These are phyloP conservation scores for Fusarium drepaniforme DNA, from an alignment of 2,329 filamentous ascomycete species.

Conservation along the genomic window DNA sequence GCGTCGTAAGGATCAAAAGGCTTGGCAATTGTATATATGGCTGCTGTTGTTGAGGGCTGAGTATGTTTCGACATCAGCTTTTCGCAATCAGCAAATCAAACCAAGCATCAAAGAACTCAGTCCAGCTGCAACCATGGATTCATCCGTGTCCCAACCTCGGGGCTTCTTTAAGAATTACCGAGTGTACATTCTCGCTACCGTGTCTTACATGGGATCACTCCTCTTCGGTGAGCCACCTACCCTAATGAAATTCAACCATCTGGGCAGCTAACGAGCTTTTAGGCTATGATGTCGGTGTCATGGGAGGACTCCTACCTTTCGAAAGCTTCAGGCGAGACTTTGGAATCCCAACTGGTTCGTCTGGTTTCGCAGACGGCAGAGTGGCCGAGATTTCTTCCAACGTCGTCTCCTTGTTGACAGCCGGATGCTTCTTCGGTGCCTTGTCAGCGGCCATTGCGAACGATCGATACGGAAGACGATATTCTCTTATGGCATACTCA, in stretches of 20 bases:
- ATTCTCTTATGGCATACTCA: conserved; percentile 2
- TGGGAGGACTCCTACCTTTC: not conserved
- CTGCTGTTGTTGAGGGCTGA: not conserved
- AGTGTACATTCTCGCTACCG: conserved; percentile 1
- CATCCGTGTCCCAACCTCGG: not conserved
- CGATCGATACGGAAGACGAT: conserved; percentile 3
- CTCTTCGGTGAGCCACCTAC: not conserved
- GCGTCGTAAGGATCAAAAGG: not conserved
- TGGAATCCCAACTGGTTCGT: not conserved
- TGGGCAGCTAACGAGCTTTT: not conserved
- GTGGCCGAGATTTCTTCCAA: not conserved
- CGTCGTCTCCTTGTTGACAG: conserved; percentile 1
- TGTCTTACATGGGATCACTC: conserved; percentile 2
- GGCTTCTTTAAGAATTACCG: conserved; percentile 1
- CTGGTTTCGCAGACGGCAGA: not conserved
- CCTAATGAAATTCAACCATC: not conserved
- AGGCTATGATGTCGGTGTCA: conserved; percentile 1
- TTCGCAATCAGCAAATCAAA: not conserved
- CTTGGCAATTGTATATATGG: not conserved
- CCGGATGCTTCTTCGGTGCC: not conserved
- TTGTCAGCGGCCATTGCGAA: not conserved
- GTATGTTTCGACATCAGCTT: not conserved
- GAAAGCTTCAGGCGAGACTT: not conserved
- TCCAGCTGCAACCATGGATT: not conserved
- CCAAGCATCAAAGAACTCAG: not conserved